Percentiles rank a stretch among this genome's conserved stretches.
Conservation (phyloP, 768 basidiomycete genomes). For the Suillus lakei region DNA sequence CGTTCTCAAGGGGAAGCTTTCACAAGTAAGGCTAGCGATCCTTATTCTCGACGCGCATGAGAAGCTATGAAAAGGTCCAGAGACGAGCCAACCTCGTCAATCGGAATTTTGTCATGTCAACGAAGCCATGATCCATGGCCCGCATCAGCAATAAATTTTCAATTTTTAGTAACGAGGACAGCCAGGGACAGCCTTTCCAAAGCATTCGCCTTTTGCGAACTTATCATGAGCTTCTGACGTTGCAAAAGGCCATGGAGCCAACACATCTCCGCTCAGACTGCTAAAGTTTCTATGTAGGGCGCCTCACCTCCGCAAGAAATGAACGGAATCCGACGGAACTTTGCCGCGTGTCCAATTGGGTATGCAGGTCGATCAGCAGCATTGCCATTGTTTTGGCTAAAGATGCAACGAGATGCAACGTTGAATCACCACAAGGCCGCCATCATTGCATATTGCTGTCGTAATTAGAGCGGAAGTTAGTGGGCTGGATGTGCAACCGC, state of each 20-base stretch:
- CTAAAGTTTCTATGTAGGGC: constrained; percentile 22
- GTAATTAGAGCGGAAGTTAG: constrained; percentile 35
- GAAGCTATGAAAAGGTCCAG: constrained; percentile 12
- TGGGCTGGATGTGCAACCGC: constrained; percentile 6
- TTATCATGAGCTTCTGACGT: constrained; percentile 18
- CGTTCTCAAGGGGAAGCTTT: constrained; percentile 10
- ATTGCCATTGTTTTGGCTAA: constrained; percentile 21
- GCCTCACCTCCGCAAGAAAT: constrained; percentile 35
- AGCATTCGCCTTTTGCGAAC: constrained; percentile 18
- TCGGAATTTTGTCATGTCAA: constrained; percentile 28
- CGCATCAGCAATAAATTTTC: constrained; percentile 16
- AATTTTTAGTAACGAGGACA: constrained; percentile 19
- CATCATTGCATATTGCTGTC: constrained; percentile 19
- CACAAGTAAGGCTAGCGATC: constrained; percentile 3
- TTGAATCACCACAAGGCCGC: constrained; percentile 12
- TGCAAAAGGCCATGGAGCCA: constrained; percentile 18
- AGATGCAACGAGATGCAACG: constrained; percentile 4
- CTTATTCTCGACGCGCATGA: constrained; percentile 16
- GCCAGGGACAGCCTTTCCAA: constrained; percentile 9
- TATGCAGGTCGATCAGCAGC: constrained; percentile 15
- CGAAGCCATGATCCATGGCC: constrained; percentile 8
- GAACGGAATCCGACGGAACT: constrained; percentile 29
- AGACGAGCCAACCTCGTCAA: constrained; percentile 5
- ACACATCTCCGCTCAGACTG: constrained; percentile 32
- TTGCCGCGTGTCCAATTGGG: constrained; percentile 15